These are phyloP conservation scores for Penicillium psychrofluorescens DNA, from an alignment of 495 filamentous ascomycete genomes.

Conservation along the genomic window DNA sequence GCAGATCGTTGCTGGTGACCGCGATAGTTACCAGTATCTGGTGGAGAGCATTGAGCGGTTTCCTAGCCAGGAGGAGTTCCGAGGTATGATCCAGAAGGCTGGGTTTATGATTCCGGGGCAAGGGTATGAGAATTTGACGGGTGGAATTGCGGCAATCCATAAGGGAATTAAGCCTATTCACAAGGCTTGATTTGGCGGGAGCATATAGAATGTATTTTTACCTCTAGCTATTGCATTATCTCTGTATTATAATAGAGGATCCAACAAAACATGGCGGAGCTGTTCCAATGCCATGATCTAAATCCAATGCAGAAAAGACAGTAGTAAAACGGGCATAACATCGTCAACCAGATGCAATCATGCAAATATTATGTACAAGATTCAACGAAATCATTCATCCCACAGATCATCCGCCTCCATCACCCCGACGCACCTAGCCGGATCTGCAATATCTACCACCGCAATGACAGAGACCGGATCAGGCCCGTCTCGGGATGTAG, in stretches of 20 bases:
- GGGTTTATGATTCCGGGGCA: constrained; percentile 79
- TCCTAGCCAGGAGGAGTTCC: constrained; percentile 75
- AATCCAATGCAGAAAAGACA: background rate
- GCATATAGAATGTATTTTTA: no score
- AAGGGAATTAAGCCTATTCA: constrained; percentile 83
- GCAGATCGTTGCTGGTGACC: constrained; percentile 87
- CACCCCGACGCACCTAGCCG: constrained; percentile 23
- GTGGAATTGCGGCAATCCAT: constrained; percentile 90
- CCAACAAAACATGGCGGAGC: no score
- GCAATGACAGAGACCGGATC: constrained; percentile 22
- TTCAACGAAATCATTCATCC: constrained; percentile 10
- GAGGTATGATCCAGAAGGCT: constrained; percentile 78
- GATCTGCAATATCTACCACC: constrained; percentile 18
- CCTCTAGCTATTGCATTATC: background rate
- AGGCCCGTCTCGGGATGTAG: constrained; percentile 7
- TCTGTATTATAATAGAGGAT: constrained; percentile 2
- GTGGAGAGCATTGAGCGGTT: constrained; percentile 97
- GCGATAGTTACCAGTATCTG: constrained; percentile 95
- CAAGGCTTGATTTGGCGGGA: constrained; percentile 10
- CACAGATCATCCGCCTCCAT: constrained; percentile 31
- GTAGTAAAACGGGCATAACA: constrained; percentile 8
- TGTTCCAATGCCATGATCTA: background rate
- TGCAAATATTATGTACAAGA: constrained; percentile 7
- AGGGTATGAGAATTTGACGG: constrained; percentile 82
- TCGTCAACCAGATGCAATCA: constrained; percentile 10